Percentiles rank a stretch among this genome's conserved stretches.
These are phyloP conservation scores for Cladosporium sp. DNA, from an alignment of 2,329 filamentous ascomycete genomes.

Conservation along the genomic window DNA sequence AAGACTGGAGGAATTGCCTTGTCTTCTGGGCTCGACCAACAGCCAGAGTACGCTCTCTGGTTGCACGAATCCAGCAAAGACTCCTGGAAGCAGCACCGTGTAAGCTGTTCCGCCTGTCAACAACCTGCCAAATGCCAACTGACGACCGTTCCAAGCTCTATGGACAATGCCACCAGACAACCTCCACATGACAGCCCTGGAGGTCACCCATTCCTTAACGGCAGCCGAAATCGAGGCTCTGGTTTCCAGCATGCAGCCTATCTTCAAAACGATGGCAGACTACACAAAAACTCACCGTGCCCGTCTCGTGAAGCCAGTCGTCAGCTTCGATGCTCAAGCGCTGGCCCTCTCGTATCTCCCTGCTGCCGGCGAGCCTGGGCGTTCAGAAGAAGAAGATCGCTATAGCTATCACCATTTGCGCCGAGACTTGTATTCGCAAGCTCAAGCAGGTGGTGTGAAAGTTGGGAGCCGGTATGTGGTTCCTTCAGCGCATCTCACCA, in stretches of 20 bases:
- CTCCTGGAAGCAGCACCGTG: conserved; percentile 63
- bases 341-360: conserved; percentile 85
- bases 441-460: conserved; percentile 58
- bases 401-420: conserved; percentile 93
- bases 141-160: conserved; percentile 49
- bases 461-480: conserved; percentile 80
- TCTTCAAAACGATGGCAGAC: conserved; percentile 58
- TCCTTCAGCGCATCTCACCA: conserved; percentile 83
- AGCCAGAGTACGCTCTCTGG: conserved; percentile 62
- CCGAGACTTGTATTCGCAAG: conserved; percentile 66
- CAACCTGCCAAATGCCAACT: no score
- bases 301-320: conserved; percentile 73
- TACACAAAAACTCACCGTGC: conserved; percentile 65
- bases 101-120: no score
- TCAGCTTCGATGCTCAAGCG: conserved; percentile 82
- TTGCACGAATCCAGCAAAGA: conserved; percentile 64
- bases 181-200: conserved; percentile 82
- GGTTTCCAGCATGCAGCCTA: conserved; percentile 34
- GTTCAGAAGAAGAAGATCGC: conserved; percentile 49
- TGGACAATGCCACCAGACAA: conserved; percentile 80
- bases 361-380: conserved; percentile 53
- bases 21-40: conserved; percentile 88
- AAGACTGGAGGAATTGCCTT: conserved; percentile 75
- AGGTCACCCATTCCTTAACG: conserved; percentile 75
- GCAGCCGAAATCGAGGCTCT: conserved; percentile 36